These are phyloP conservation scores for Zopfochytrium polystomum DNA, from an alignment of 371 early-diverging fungal species.

Conservation along the genomic window DNA sequence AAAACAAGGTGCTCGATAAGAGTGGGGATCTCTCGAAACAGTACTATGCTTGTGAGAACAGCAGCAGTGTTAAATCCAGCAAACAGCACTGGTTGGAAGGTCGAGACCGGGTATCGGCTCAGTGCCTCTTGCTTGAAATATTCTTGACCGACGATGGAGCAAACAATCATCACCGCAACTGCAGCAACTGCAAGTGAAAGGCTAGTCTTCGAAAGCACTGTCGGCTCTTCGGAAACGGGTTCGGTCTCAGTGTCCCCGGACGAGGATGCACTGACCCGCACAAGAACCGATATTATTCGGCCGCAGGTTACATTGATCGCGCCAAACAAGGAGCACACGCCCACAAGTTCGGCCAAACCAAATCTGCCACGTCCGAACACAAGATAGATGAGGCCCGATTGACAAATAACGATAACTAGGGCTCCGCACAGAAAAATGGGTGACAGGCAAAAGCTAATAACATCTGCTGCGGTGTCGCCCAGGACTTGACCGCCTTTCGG, in stretches of 20 bases:
- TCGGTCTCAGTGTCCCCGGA: too few relatives aligned
- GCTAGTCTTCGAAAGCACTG: neutral
- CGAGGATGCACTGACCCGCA: conserved; percentile 17
- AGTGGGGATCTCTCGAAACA: conserved; percentile 31
- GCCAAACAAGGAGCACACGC: conserved; percentile 36
- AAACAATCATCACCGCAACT: conserved; percentile 20
- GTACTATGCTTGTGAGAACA: conserved; percentile 28
- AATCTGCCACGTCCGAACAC: conserved; percentile 16
- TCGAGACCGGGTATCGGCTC: conserved; percentile 28
- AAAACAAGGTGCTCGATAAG: conserved; percentile 7
- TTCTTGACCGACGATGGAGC: conserved; percentile 30
- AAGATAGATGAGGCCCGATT: conserved; percentile 24
- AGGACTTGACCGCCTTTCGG: conserved; percentile 20
- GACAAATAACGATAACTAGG: conserved; percentile 10
- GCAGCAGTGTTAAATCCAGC: conserved; percentile 34
- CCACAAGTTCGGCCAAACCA: conserved; percentile 16
- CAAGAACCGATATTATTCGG: conserved; percentile 29
- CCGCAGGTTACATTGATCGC: conserved; percentile 30
- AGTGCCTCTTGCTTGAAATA: conserved; percentile 41
- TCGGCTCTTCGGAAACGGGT: neutral
- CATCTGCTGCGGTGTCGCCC: conserved; percentile 21
- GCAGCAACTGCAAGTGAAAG: conserved; percentile 13
- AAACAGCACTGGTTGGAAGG: conserved; percentile 36
- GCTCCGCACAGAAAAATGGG: conserved; percentile 17
- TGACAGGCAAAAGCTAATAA: conserved; percentile 16